Evolutionary conservation across 495 filamentous ascomycete genomes (phyloP).

Genomic region (Podospora pseudoanserina): DNA sequence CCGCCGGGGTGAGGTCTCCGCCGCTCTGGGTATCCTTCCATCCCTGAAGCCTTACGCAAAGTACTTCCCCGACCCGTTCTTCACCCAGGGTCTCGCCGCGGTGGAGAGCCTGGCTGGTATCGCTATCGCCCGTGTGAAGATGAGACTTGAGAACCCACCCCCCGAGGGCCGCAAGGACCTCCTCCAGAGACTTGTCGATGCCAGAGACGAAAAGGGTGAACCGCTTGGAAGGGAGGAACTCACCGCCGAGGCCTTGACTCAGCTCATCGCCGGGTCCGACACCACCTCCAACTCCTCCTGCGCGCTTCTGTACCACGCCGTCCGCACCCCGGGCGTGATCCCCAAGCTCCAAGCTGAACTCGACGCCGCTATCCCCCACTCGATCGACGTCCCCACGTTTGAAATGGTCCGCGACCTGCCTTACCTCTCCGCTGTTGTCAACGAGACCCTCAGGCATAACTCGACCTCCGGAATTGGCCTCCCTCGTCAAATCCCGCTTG

Average conservation of each 20-base stretch:
- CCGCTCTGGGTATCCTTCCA: conserved; percentile 59
- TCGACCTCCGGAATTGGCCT: conserved; percentile 85
- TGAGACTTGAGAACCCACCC: conserved; percentile 65
- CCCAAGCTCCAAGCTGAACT: conserved; percentile 67
- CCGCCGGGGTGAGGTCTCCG: conserved; percentile 64
- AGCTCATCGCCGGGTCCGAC: conserved; percentile 86
- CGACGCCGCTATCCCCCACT: conserved; percentile 61
- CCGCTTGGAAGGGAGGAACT: conserved; percentile 72
- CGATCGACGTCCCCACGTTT: conserved; percentile 62
- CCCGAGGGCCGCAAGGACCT: conserved; percentile 66
- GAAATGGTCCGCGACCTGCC: conserved; percentile 70
- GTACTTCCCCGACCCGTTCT: conserved; percentile 67
- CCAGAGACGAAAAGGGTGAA: conserved; percentile 73
- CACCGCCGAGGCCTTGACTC: conserved; percentile 83
- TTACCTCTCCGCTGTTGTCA: conserved; percentile 76
- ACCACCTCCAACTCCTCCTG: conserved; percentile 89
- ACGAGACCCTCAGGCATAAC: conserved; percentile 88
- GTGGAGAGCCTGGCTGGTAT: conserved; percentile 69
- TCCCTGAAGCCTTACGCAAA: conserved; percentile 60
- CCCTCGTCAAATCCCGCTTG: conserved; percentile 70
- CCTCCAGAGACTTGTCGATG: conserved; percentile 80
- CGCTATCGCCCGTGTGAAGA: conserved; percentile 74
- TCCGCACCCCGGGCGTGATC: conserved; percentile 67
- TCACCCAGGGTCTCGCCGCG: conserved; percentile 56
- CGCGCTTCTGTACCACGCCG: conserved; percentile 74